A percentile compares a stretch with the other conserved stretches of the same genome.
These are phyloP conservation scores for Leccinellum albellum DNA, from an alignment of 768 basidiomycete species.

Conservation along the genomic window DNA sequence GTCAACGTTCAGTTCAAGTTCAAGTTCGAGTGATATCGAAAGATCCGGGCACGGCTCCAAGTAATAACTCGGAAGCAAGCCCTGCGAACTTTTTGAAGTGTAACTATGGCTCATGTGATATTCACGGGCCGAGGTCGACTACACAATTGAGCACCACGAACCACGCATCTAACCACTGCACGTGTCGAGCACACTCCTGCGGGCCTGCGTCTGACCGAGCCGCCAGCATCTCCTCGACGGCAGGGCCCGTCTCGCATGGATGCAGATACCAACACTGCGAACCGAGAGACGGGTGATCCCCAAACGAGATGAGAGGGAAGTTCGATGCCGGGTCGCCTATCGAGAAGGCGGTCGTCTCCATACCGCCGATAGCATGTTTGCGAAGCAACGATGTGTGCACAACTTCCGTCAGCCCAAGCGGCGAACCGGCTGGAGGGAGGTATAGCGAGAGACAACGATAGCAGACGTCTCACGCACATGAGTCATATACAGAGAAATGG, in stretches of 20 bases:
- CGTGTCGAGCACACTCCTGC: conserved; percentile 13
- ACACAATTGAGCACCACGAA: conserved; percentile 68
- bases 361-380: conserved; percentile 38
- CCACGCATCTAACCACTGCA: conserved; percentile 68
- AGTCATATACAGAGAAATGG: conserved; percentile 69
- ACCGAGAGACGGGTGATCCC: conserved; percentile 78
- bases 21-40: not conserved
- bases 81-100: not conserved
- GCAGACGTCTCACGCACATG: conserved; percentile 50
- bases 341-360: conserved; percentile 50
- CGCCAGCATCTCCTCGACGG: conserved; percentile 64
- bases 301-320: conserved; percentile 80
- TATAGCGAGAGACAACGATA: conserved; percentile 12
- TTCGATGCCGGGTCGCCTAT: conserved; percentile 47
- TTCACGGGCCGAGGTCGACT: conserved; percentile 44
- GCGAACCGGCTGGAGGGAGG: conserved; percentile 53
- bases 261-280: conserved; percentile 83
- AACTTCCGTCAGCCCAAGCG: conserved; percentile 55
- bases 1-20: not conserved
- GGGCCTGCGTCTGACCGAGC: conserved; percentile 30
- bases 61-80: not conserved
- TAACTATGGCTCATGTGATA: not conserved
- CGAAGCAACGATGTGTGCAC: conserved; percentile 60
- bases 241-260: conserved; percentile 71
- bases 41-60: conserved; percentile 4